Base-by-base conservation (phyloP, 441 rosid species). In the Adansonia grandidieri region DNA sequence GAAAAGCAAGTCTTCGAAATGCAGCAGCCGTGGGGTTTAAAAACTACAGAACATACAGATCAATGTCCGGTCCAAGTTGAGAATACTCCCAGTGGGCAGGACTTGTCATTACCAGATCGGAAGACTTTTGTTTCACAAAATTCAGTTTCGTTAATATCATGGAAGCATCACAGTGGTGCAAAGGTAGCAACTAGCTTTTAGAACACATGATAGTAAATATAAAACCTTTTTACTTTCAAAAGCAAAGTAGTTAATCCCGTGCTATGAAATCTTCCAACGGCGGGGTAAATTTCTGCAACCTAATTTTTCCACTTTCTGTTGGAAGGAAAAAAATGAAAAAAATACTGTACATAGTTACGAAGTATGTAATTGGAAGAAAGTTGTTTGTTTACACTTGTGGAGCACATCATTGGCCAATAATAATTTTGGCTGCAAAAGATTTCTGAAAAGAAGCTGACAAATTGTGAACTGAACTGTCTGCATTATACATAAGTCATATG, bases 1-100 rank as follows among this genome's bases (percentile, higher is more conserved):
- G 74, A 82, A 80, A 84, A 80, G 82, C 88, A 80, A 4, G 84
- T 83, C 71, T 78, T 83, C 79, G 71, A 17, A 54, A 81, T 75
- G 69, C 89, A 76, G 87, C 84, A 72, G 58, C 75, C 42, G 72
- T 77, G 77, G 85, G 32, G 57, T 50, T 78, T 76, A 58, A 87
- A 86, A 78, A 78, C 63, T 66, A 40, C 68, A 45, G 80, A 83
- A 17, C 61, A 77, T 19, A 71, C 72, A 70, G 88, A 85, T 54
- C 93, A 86, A 45, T 92, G 91, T 82, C 91, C 91, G 5, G 81
- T 82, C 77, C 76, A 73, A 78, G 84, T 79, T 80, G 83, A 71
- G 57, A 71, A 80, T 45, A 50, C 71, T 73, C 66, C 32, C 42
- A 22, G 64, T 75, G 81, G 77, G 79, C 83, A 68, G 77, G 84